Evolutionary conservation across 2,329 filamentous ascomycete species (phyloP).

Genomic region (Didymella lethalis): DNA sequence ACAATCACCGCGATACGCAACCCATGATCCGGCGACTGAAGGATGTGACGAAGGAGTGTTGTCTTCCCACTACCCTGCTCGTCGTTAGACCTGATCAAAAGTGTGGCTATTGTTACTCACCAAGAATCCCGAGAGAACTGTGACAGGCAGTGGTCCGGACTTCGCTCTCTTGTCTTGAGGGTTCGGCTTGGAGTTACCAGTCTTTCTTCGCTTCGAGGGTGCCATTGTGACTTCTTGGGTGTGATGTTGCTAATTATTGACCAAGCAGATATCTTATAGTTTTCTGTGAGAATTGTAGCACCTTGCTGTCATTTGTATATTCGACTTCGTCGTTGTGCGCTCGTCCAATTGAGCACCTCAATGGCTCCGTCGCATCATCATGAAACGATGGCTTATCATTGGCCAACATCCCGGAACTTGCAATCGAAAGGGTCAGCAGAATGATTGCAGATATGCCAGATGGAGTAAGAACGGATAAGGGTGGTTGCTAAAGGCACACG

Average conservation of each 20-base stretch:
- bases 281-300: neutral
- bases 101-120: slow-evolving; percentile 43
- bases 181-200: slow-evolving; percentile 18
- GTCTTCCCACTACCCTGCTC: slow-evolving; percentile 73
- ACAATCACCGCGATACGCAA: slow-evolving; percentile 75
- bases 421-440: neutral
- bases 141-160: slow-evolving; percentile 61
- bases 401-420: neutral
- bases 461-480: neutral
- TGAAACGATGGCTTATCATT: slow-evolving; percentile 19
- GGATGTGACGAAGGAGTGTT: slow-evolving; percentile 72
- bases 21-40: slow-evolving; percentile 69
- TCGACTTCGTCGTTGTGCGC: slow-evolving; percentile 26
- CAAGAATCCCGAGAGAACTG: slow-evolving; percentile 67
- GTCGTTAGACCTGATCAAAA: slow-evolving; percentile 8
- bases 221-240: slow-evolving; percentile 25
- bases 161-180: slow-evolving; percentile 20
- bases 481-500: neutral
- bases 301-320: slow-evolving; percentile 30
- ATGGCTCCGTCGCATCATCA: slow-evolving; percentile 43
- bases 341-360: slow-evolving; percentile 44
- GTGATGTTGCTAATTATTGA: neutral
- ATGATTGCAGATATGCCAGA: neutral
- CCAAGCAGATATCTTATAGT: neutral
- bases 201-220: slow-evolving; percentile 32